Base-by-base conservation (phyloP, 2,329 filamentous ascomycete genomes). In the Colletotrichum siamense region DNA sequence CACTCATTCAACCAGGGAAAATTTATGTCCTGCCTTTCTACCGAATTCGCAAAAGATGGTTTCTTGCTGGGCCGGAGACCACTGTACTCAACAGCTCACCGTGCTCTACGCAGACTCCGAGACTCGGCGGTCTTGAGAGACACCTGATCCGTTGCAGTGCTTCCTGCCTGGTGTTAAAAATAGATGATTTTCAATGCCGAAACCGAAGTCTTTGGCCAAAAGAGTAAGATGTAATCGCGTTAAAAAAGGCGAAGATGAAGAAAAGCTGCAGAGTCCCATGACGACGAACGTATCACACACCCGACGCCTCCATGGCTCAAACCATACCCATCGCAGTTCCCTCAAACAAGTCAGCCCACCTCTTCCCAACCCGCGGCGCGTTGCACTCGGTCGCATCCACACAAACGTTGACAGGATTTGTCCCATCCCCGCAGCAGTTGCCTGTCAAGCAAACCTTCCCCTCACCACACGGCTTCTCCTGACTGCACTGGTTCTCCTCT, bases 301-400 rank as follows among this genome's bases (percentile, higher is more conserved):
- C 39, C 18, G 1, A n/a, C 39, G 9, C 39, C 39, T 6, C 5
- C 1, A 3, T 44, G 18, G 44, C 44, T 73, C 57, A 76, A 15
- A 69, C n/a, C 22, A 44, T 28, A 15, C 73, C 73, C 15, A 44
- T 49, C 15, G 34, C 34, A 16, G 44, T 63, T 22, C 59, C 64
- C 39, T 28, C 73, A 13, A 61, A 73, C 12, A 76, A 9, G 18
- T 9, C 30, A 16, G 22, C 18, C 64, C 73, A 68, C 18, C 63
- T 59, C 32, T 34, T 64, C 22, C 13, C 57, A 4, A n/a, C 16
- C 26, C 7, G 18, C 8, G 75, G 61, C n/a, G 64, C 69, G 16
- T 69, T 66, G 8, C 77, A 78, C 62, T 78, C 77, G 8, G 76
- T 78, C 9, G 61, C 76, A 26, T 78, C 77, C n/a, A 78, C 69